phyloP scores from a whole-genome alignment of 441 rosid genomes.

The Arabidopsis hybrid region DNA sequence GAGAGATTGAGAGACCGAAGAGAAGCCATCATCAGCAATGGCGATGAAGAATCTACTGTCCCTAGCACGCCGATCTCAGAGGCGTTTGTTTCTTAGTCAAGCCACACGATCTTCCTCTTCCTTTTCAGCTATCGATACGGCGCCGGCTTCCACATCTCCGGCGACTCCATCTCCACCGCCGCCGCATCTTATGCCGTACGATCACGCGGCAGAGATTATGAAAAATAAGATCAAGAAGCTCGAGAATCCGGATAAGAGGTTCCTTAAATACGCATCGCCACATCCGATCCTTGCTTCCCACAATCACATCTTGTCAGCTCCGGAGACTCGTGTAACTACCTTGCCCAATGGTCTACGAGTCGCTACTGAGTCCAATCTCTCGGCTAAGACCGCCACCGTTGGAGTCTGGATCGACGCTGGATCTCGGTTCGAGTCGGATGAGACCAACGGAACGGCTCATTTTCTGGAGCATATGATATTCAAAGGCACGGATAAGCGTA shows the following conservation, averaged over 20 bases:
- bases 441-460: constrained; percentile 87
- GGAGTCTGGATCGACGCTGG: constrained; percentile 99
- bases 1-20: constrained; percentile 32
- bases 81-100: constrained; percentile 34
- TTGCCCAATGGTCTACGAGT: constrained; percentile 88
- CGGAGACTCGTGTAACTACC: constrained; percentile 89
- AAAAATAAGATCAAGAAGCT: constrained; percentile 67
- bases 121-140: constrained; percentile 47
- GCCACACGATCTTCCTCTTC: constrained; percentile 49
- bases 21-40: constrained; percentile 49
- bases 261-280: constrained; percentile 94
- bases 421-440: constrained; percentile 83
- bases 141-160: constrained; percentile 45
- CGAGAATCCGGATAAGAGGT: constrained; percentile 79
- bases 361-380: constrained; percentile 89
- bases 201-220: constrained; percentile 73
- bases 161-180: constrained; percentile 54
- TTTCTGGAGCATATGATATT: constrained; percentile 96
- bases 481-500: constrained; percentile 78
- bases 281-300: constrained; percentile 67
- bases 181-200: constrained; percentile 77
- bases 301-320: constrained; percentile 82
- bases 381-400: constrained; percentile 84
- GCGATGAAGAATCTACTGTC: constrained; percentile 68
- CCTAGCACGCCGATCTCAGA: constrained; percentile 61